Evolutionary conservation across 352 stramenopile genomes (phyloP).

Genomic region (Phytophthora sp.): DNA sequence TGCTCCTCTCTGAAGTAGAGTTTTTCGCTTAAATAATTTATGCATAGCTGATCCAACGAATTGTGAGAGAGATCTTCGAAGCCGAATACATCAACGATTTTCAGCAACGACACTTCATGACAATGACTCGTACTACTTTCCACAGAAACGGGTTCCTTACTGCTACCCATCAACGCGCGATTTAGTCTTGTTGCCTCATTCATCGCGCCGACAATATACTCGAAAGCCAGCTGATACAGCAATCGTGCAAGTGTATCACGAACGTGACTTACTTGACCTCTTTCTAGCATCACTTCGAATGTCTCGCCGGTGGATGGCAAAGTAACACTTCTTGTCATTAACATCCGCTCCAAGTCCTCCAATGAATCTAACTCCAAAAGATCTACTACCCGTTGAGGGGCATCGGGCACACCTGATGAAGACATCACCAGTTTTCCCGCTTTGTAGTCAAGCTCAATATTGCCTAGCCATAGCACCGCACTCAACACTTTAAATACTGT

Average conservation of each 20-base stretch:
- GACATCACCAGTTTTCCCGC: conserved; percentile 37
- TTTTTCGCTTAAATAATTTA: conserved; percentile 87
- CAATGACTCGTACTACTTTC: background rate
- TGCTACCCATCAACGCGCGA: background rate
- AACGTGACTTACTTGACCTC: conserved; percentile 49
- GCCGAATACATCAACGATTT: conserved; percentile 79
- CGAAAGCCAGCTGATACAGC: conserved; percentile 64
- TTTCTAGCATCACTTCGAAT: conserved; percentile 59
- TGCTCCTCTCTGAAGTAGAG: conserved; percentile 57
- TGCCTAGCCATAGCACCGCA: conserved; percentile 76
- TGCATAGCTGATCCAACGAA: conserved; percentile 81
- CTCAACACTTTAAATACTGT: conserved; percentile 68
- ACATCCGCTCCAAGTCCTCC: conserved; percentile 39
- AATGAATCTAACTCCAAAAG: conserved; percentile 41
- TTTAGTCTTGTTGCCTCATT: conserved; percentile 51
- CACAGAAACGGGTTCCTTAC: background rate
- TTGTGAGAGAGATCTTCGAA: conserved; percentile 76
- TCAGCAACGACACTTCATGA: conserved; percentile 27
- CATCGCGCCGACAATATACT: conserved; percentile 49
- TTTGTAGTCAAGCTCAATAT: conserved; percentile 54
- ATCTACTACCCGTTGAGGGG: conserved; percentile 32
- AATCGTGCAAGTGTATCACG: conserved; percentile 63
- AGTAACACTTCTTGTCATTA: conserved; percentile 53
- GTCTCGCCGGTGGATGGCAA: conserved; percentile 55
- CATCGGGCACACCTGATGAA: conserved; percentile 7